Percentiles rank a stretch among this genome's conserved stretches.
Evolutionary conservation across 345 rosid genomes (phyloP).

Genomic region (Lepidium didymum): DNA sequence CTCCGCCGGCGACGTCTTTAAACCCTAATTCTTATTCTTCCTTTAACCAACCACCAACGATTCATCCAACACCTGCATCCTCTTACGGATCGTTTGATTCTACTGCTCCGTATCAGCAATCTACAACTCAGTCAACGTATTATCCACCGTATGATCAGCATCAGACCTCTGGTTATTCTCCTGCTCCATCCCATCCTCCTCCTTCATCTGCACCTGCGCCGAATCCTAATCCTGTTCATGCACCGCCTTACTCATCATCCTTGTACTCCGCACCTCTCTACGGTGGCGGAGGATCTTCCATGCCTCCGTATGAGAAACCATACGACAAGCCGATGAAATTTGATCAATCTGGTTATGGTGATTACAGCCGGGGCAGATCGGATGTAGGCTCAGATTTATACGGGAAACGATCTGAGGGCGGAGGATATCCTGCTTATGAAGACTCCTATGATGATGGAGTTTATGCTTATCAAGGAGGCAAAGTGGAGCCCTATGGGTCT

Average conservation of each 20-base stretch:
- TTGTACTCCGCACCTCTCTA: slow-evolving; percentile 36
- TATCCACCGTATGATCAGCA: slow-evolving; percentile 58
- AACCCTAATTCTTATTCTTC: slow-evolving; percentile 32
- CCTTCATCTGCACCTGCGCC: slow-evolving; percentile 19
- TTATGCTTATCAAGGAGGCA: slow-evolving; percentile 78
- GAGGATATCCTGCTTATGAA: slow-evolving; percentile 36
- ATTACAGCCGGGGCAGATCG: slow-evolving; percentile 35
- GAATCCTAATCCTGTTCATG: slow-evolving; percentile 24
- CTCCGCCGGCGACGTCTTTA: slow-evolving; percentile 22
- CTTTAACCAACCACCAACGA: slow-evolving; percentile 33
- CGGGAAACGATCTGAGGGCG: slow-evolving; percentile 54
- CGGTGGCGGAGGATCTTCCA: slow-evolving; percentile 32
- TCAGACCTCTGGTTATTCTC: slow-evolving; percentile 32
- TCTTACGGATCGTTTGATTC: slow-evolving; percentile 64
- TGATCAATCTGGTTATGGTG: slow-evolving; percentile 47
- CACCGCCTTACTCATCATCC: slow-evolving; percentile 40
- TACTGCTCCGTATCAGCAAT: slow-evolving; percentile 47
- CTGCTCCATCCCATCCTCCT: slow-evolving; percentile 37
- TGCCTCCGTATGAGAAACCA: slow-evolving; percentile 36
- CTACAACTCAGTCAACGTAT: slow-evolving; percentile 41
- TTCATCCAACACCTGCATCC: slow-evolving; percentile 26
- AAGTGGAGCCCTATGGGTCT: slow-evolving; percentile 87
- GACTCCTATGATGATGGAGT: slow-evolving; percentile 78
- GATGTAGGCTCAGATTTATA: slow-evolving; percentile 54
- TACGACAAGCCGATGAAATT: slow-evolving; percentile 51